These are phyloP conservation scores for Boeremia exigua DNA, from an alignment of 2,329 filamentous ascomycete genomes.

Conservation along the genomic window DNA sequence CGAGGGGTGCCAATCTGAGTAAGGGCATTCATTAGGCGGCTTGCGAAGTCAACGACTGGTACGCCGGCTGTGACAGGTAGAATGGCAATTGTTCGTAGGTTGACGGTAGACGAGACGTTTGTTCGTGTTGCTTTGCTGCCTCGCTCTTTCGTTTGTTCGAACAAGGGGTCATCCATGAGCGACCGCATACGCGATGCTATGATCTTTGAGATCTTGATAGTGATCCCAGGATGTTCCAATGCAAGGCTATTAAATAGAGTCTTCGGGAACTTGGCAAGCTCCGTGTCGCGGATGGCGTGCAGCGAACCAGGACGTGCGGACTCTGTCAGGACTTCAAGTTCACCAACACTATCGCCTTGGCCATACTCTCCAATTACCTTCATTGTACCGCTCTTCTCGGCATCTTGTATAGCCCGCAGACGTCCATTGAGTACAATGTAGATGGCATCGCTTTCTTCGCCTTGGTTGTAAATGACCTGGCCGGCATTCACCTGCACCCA, in stretches of 20 bases:
- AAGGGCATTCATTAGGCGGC: slow-evolving; percentile 83
- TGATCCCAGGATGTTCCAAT: slow-evolving; percentile 96
- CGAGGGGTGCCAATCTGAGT: slow-evolving; percentile 88
- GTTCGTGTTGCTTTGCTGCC: slow-evolving; percentile 62
- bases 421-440: slow-evolving; percentile 97
- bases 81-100: slow-evolving; percentile 90
- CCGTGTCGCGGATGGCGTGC: slow-evolving; percentile 95
- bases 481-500: slow-evolving; percentile 97
- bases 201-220: slow-evolving; percentile 98
- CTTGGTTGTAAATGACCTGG: slow-evolving; percentile 91
- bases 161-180: slow-evolving; percentile 80
- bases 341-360: slow-evolving; percentile 96
- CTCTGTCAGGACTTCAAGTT: slow-evolving; percentile 96
- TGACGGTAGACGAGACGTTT: slow-evolving; percentile 83
- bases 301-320: slow-evolving; percentile 87
- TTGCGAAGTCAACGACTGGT: slow-evolving; percentile 94
- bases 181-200: slow-evolving; percentile 94
- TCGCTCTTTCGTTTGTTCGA: slow-evolving; percentile 68
- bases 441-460: slow-evolving; percentile 96
- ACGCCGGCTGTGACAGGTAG: slow-evolving; percentile 90
- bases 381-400: slow-evolving; percentile 74
- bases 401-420: slow-evolving; percentile 81
- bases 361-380: slow-evolving; percentile 90
- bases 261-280: slow-evolving; percentile 93
- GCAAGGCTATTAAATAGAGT: slow-evolving; percentile 97